Conservation (phyloP, 257 asterid genomes). For the Striga asiatica region DNA sequence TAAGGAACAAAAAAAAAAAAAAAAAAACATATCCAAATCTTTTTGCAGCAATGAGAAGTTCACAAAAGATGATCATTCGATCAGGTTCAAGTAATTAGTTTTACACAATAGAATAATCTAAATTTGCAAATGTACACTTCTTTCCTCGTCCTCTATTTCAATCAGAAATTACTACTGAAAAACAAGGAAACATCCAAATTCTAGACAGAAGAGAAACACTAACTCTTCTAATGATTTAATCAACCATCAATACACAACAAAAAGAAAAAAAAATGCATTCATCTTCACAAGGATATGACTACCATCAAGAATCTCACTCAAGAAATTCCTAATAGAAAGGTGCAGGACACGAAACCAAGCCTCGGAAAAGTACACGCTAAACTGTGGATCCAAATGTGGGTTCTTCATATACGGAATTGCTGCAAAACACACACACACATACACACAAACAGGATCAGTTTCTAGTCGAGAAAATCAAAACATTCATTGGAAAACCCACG, state of each 20-base stretch:
- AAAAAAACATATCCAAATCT: too few species aligned
- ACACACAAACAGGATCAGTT: slow-evolving; percentile 2
- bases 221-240: background rate
- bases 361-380: slow-evolving; percentile 68
- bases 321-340: slow-evolving; percentile 64
- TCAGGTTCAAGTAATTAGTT: background rate
- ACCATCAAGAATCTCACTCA: slow-evolving; percentile 71
- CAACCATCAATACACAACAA: background rate
- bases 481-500: background rate
- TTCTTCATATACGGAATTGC: slow-evolving; percentile 75
- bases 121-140: background rate
- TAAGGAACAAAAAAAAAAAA: slow-evolving; percentile 62
- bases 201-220: background rate
- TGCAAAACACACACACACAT: slow-evolving; percentile 25
- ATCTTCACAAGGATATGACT: slow-evolving; percentile 74
- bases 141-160: too few species aligned
- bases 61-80: slow-evolving; percentile 12
- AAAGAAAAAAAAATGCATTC: background rate
- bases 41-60: background rate
- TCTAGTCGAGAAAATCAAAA: background rate
- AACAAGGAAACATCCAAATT: slow-evolving; percentile 4
- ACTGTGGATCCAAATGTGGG: slow-evolving; percentile 74
- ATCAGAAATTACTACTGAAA: too few species aligned
- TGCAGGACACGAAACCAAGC: slow-evolving; percentile 81
- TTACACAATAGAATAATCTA: background rate